Percentiles rank a stretch among this genome's conserved stretches.
Conservation (phyloP, 768 basidiomycete species). For the Sistotremastrum niveocremeum region DNA sequence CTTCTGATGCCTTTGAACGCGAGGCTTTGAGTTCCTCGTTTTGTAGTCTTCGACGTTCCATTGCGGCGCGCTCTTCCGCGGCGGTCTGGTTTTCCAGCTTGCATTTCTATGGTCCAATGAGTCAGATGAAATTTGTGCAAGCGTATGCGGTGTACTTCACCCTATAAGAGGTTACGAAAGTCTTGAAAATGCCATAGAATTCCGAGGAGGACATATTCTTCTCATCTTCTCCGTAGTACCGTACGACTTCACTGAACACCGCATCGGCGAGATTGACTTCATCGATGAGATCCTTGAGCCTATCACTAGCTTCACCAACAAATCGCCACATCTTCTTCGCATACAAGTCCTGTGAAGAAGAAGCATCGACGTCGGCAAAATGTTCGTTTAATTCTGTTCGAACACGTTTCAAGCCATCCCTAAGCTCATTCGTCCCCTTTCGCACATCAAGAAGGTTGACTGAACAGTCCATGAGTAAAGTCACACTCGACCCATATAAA, state of each 20-base stretch:
- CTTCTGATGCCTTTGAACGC: slow-evolving; percentile 36
- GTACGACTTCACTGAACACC: slow-evolving; percentile 72
- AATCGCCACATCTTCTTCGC: slow-evolving; percentile 90
- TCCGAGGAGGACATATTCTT: slow-evolving; percentile 76
- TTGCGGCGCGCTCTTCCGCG: slow-evolving; percentile 54
- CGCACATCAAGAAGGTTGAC: slow-evolving; percentile 82
- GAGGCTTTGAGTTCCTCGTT: slow-evolving; percentile 48
- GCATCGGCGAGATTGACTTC: slow-evolving; percentile 78
- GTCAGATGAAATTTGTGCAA: neutral
- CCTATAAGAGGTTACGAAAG: slow-evolving; percentile 87
- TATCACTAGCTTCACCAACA: slow-evolving; percentile 55
- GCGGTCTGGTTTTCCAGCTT: slow-evolving; percentile 63
- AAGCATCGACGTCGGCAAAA: slow-evolving; percentile 53
- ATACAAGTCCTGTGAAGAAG: slow-evolving; percentile 49
- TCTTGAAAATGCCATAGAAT: slow-evolving; percentile 96
- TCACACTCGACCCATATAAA: neutral
- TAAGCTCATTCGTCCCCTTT: slow-evolving; percentile 57
- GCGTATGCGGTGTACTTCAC: slow-evolving; percentile 23
- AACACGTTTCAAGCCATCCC: slow-evolving; percentile 65
- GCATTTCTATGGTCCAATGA: slow-evolving; percentile 53
- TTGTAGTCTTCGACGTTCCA: slow-evolving; percentile 56
- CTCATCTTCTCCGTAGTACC: slow-evolving; percentile 89
- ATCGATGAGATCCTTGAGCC: slow-evolving; percentile 75
- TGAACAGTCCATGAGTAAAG: slow-evolving; percentile 18
- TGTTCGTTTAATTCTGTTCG: slow-evolving; percentile 69